Conservation (phyloP, 345 rosid genomes). For the Geranium brycei region DNA sequence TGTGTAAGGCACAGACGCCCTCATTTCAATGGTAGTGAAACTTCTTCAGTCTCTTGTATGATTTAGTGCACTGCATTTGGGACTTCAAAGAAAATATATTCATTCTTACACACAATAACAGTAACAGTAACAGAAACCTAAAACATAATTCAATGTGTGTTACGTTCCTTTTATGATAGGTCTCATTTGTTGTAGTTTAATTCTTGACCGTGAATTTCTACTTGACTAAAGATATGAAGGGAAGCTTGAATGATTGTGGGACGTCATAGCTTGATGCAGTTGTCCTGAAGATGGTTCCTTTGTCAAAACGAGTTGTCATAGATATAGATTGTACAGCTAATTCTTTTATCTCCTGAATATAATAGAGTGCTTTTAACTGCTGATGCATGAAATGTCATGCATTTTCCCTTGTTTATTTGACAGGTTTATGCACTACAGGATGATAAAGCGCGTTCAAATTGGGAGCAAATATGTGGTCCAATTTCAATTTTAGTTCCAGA, state of each 20-base stretch:
- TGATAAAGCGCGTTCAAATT: conserved; percentile 43
- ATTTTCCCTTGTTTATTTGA: conserved; percentile 17
- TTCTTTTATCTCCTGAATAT: too few relatives aligned
- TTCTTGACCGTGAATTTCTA: not conserved
- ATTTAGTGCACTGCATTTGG: too few relatives aligned
- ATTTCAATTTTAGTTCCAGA: conserved; percentile 38
- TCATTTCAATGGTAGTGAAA: too few relatives aligned
- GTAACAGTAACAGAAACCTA: too few relatives aligned
- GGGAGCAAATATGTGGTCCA: conserved; percentile 52
- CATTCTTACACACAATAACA: too few relatives aligned
- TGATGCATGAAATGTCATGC: conserved; percentile 24
- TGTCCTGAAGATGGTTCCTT: not conserved
- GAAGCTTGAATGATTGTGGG: not conserved
- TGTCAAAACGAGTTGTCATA: conserved; percentile 1
- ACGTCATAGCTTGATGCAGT: not conserved
- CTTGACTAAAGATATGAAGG: not conserved
- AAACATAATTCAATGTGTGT: too few relatives aligned
- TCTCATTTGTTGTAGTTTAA: too few relatives aligned
- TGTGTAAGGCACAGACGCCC: not conserved
- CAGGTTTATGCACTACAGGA: conserved; percentile 59
- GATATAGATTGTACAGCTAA: conserved; percentile 1
- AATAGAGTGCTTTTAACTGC: not conserved
- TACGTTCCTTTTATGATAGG: too few relatives aligned
- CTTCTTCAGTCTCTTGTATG: too few relatives aligned
- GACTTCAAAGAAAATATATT: too few relatives aligned